Conservation (phyloP, 805 yeast genomes). For the Maudiozyma serrabonitensis region DNA sequence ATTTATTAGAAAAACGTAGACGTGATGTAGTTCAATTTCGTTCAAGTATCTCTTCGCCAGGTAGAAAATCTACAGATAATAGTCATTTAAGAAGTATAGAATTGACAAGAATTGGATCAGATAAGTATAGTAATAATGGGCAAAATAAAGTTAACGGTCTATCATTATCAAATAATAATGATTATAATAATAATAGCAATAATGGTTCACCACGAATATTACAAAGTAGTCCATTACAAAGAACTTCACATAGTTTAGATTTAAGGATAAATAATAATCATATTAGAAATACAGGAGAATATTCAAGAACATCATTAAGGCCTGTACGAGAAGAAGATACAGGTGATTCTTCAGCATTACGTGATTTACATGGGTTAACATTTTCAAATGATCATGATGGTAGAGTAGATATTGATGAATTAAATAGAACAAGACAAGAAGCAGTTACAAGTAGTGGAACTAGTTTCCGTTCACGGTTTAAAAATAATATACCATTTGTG, state of each 20-base stretch:
- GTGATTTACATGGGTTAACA: background rate
- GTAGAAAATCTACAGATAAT: constrained; percentile 27
- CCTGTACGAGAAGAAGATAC: constrained; percentile 25
- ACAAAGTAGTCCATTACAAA: background rate
- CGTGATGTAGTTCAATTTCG: constrained; percentile 23
- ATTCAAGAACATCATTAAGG: constrained; percentile 8
- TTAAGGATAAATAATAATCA: constrained; percentile 4
- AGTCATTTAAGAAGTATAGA: constrained; percentile 16
- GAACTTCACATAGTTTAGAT: constrained; percentile 12
- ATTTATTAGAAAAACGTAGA: constrained; percentile 19
- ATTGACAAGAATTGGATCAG: background rate
- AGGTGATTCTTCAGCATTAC: background rate
- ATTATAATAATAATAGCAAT: background rate
- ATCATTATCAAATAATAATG: no score
- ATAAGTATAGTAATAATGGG: background rate
- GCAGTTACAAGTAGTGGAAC: background rate
- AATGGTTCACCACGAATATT: background rate
- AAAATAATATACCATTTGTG: constrained; percentile 2
- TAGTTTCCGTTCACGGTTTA: constrained; percentile 3
- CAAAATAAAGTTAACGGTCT: background rate
- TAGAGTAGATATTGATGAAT: background rate
- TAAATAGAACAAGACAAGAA: background rate
- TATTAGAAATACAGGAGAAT: constrained; percentile 6
- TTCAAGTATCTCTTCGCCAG: constrained; percentile 28
- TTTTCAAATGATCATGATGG: background rate